phyloP scores from a whole-genome alignment of 768 basidiomycete genomes.

The Tricholoma hemisulphureum region DNA sequence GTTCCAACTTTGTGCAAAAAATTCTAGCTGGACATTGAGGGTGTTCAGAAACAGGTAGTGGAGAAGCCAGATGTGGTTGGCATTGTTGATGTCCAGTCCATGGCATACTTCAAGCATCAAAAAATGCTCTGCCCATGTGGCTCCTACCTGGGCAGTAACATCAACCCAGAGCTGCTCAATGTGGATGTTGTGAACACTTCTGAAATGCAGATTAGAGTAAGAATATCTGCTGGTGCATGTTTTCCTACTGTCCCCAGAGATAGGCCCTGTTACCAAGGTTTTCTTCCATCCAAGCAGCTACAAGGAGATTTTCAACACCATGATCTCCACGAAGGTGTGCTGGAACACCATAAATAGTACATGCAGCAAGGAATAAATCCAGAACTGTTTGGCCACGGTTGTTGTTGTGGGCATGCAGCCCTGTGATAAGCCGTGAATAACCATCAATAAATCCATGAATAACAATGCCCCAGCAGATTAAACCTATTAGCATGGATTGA shows the following conservation, averaged over 20 bases:
- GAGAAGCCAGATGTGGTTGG: conserved; percentile 34
- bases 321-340: conserved; percentile 35
- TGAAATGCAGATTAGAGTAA: conserved; percentile 5
- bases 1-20: conserved; percentile 35
- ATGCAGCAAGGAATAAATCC: conserved; percentile 27
- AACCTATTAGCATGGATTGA: conserved; percentile 16
- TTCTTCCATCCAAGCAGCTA: conserved; percentile 31
- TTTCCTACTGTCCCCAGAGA: conserved; percentile 27
- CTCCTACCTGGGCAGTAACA: conserved; percentile 22
- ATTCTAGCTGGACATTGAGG: conserved; percentile 26
- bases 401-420: conserved; percentile 34
- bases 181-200: conserved; percentile 37
- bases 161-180: conserved; percentile 41
- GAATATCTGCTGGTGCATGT: too few species aligned
- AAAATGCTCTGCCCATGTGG: conserved; percentile 34
- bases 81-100: conserved; percentile 27
- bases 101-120: conserved; percentile 25
- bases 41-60: conserved; percentile 33
- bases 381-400: conserved; percentile 39
- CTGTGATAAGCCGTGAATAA: conserved; percentile 20
- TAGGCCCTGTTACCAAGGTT: conserved; percentile 21
- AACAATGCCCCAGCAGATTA: conserved; percentile 33
- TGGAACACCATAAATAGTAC: conserved; percentile 27
- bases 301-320: conserved; percentile 36
- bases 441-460: conserved; percentile 37